phyloP scores from a whole-genome alignment of 78 protist genomes.

The Dictyostelium firmibasis region DNA sequence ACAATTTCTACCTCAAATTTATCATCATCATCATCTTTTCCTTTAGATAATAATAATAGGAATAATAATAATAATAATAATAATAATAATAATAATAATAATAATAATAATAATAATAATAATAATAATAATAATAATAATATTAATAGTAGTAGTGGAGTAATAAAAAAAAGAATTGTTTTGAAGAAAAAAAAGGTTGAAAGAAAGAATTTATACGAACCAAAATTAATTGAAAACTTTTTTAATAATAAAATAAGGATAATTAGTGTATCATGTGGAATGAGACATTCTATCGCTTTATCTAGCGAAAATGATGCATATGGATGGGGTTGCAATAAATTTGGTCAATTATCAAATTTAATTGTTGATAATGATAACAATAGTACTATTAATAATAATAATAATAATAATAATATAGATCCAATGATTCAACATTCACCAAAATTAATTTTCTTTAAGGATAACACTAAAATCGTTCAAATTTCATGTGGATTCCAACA shows the following conservation, averaged over 20 bases:
- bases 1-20: background rate
- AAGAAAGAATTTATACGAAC: background rate
- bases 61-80: background rate
- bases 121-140: background rate
- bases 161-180: background rate
- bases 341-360: constrained; percentile 50
- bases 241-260: background rate
- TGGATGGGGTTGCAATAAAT: constrained; percentile 76
- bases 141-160: background rate
- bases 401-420: background rate
- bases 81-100: background rate
- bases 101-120: background rate
- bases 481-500: constrained; percentile 56
- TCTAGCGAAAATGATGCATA: background rate
- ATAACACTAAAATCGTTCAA: background rate
- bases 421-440: background rate
- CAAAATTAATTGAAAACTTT: background rate
- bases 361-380: background rate
- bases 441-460: background rate
- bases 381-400: background rate
- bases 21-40: background rate
- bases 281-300: constrained; percentile 41
- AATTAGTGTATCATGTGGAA: constrained; percentile 27
- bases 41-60: background rate
- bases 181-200: background rate